phyloP scores from a whole-genome alignment of 2,329 filamentous ascomycete species.

The Parascedosporium putredinis region DNA sequence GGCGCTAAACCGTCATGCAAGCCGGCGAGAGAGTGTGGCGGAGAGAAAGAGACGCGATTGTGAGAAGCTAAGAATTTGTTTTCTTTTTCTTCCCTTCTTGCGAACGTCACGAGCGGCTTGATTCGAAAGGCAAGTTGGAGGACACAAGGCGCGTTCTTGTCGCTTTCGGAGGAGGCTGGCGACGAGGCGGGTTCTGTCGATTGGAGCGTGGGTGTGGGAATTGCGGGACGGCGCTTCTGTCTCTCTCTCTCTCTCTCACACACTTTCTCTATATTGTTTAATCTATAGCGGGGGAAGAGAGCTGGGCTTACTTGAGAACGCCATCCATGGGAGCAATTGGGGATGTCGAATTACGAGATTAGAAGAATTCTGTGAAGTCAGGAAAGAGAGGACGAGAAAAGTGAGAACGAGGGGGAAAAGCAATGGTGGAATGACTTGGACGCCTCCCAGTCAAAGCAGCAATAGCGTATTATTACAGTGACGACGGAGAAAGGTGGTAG shows the following conservation, averaged over 20 bases:
- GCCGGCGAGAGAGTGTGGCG: too few species aligned
- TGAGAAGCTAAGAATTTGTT: background rate
- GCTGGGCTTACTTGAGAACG: constrained; percentile 9
- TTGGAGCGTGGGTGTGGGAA: background rate
- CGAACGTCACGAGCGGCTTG: too few species aligned
- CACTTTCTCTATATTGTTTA: background rate
- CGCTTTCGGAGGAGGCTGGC: constrained; percentile 1
- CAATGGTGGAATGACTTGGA: background rate
- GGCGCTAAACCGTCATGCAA: too few species aligned
- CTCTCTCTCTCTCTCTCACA: too few species aligned
- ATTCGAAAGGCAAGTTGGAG: background rate
- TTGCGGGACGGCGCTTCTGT: background rate
- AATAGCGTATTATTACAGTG: background rate
- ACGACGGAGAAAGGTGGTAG: background rate
- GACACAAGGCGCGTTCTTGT: background rate
- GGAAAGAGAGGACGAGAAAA: background rate
- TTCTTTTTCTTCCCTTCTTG: background rate
- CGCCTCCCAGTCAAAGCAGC: background rate
- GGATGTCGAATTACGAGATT: background rate
- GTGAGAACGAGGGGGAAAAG: constrained; percentile 1
- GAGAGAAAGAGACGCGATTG: background rate
- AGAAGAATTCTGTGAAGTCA: background rate
- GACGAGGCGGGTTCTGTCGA: background rate
- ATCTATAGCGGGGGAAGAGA: constrained; percentile 1
- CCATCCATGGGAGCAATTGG: constrained; percentile 10